phyloP scores from a whole-genome alignment of 306 rosid genomes.

The Cucurbita moschata region DNA sequence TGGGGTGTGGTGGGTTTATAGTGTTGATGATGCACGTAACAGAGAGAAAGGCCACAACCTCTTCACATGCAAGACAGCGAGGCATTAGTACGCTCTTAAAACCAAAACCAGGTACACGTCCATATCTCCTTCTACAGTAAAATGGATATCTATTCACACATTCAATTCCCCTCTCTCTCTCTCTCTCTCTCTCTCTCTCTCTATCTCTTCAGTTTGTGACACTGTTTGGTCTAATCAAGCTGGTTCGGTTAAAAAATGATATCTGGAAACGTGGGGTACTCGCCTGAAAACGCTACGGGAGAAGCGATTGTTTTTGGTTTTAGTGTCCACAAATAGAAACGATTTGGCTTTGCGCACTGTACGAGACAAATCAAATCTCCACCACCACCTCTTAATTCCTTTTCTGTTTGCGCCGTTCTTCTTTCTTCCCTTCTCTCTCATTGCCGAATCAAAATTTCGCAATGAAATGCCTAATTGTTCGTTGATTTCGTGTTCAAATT shows the following conservation, averaged over 20 bases:
- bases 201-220: conserved; percentile 3
- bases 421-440: not conserved
- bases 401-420: not conserved
- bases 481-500: not conserved
- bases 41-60: conserved; percentile 13
- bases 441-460: not conserved
- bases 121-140: conserved; percentile 27
- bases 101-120: conserved; percentile 50
- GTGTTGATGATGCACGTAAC: conserved; percentile 25
- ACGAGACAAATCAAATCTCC: not conserved
- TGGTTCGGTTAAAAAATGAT: not conserved
- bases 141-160: conserved; percentile 34
- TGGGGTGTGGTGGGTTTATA: conserved; percentile 25
- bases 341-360: not conserved
- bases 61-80: conserved; percentile 85
- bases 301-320: conserved; percentile 3
- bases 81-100: conserved; percentile 44
- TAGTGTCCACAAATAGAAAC: conserved; percentile 1
- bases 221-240: conserved; percentile 7
- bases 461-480: not conserved
- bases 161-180: not conserved
- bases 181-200: not conserved
- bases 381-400: not conserved
- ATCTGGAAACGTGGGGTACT: conserved; percentile 3
- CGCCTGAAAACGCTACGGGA: conserved; percentile 4